Percentiles rank a stretch among this genome's conserved stretches.
Evolutionary conservation across 1,139 yeast genomes (phyloP).

Genomic region (Zhuliangozyma blackwelliae): DNA sequence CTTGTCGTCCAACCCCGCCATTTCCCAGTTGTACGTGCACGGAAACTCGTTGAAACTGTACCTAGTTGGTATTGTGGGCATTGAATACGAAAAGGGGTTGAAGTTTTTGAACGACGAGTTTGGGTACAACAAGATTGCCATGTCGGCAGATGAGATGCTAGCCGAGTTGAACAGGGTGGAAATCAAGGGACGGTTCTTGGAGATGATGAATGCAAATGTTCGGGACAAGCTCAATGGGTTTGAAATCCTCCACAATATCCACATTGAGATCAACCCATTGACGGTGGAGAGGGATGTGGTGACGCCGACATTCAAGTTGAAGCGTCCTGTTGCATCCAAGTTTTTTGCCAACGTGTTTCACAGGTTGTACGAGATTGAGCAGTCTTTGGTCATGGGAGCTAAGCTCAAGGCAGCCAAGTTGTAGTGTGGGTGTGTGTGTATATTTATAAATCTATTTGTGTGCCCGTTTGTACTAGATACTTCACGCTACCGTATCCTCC

Average conservation of each 20-base stretch:
- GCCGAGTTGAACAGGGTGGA: conserved; percentile 22
- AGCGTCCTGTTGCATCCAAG: conserved; percentile 27
- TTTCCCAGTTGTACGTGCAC: conserved; percentile 32
- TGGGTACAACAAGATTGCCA: conserved; percentile 13
- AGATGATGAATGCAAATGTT: conserved; percentile 21
- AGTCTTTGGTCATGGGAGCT: conserved; percentile 12
- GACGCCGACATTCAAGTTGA: conserved; percentile 37
- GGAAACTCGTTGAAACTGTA: conserved; percentile 57
- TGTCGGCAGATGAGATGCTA: conserved; percentile 19
- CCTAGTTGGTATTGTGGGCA: conserved; percentile 60
- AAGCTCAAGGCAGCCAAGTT: conserved; percentile 7
- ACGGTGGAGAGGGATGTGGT: conserved; percentile 36
- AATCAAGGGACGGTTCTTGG: conserved; percentile 20
- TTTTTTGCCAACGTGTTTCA: conserved; percentile 22
- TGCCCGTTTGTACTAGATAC: not conserved
- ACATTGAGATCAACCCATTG: conserved; percentile 31
- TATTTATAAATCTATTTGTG: not conserved
- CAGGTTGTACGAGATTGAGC: conserved; percentile 19
- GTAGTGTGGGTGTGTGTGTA: not conserved
- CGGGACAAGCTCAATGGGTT: conserved; percentile 21
- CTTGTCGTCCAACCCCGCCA: conserved; percentile 22
- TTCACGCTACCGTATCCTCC: not conserved
- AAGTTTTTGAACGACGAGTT: conserved; percentile 16
- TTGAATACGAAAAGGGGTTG: conserved; percentile 23
- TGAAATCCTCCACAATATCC: conserved; percentile 31